Evolutionary conservation across 1,284 basidiomycete species (phyloP).

Genomic region (Leccinum angustisporum): DNA sequence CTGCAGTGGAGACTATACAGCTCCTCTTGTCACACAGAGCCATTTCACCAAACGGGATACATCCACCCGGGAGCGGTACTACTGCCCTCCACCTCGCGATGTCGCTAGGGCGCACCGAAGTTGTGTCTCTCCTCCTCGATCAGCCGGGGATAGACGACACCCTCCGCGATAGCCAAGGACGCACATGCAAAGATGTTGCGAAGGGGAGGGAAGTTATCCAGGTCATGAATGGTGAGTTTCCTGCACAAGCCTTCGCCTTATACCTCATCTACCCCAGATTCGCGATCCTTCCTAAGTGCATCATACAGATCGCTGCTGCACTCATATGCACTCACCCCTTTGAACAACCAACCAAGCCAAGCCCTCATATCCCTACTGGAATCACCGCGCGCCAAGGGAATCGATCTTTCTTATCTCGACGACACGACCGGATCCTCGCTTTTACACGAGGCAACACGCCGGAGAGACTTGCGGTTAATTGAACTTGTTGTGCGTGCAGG

Average conservation of each 20-base stretch:
- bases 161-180: constrained; percentile 67
- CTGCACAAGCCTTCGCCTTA: not conserved
- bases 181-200: constrained; percentile 75
- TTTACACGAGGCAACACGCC: constrained; percentile 84
- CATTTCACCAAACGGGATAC: constrained; percentile 74
- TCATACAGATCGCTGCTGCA: constrained; percentile 75
- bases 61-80: constrained; percentile 69
- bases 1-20: constrained; percentile 39
- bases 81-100: constrained; percentile 89
- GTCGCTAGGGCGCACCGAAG: constrained; percentile 76
- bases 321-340: constrained; percentile 66
- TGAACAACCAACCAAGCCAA: constrained; percentile 44
- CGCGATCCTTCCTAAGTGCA: constrained; percentile 76
- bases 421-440: constrained; percentile 77
- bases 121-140: constrained; percentile 72
- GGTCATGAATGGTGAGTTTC: constrained; percentile 60
- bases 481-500: constrained; percentile 84
- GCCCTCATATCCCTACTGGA: constrained; percentile 56
- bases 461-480: constrained; percentile 81
- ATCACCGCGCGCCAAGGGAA: constrained; percentile 59
- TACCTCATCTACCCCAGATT: constrained; percentile 53
- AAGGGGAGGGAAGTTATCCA: constrained; percentile 72
- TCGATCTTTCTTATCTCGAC: constrained; percentile 74
- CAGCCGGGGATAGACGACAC: constrained; percentile 84
- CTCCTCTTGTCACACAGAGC: constrained; percentile 72